Conservation (phyloP, 805 yeast genomes). For the Monosporozyma unispora region DNA sequence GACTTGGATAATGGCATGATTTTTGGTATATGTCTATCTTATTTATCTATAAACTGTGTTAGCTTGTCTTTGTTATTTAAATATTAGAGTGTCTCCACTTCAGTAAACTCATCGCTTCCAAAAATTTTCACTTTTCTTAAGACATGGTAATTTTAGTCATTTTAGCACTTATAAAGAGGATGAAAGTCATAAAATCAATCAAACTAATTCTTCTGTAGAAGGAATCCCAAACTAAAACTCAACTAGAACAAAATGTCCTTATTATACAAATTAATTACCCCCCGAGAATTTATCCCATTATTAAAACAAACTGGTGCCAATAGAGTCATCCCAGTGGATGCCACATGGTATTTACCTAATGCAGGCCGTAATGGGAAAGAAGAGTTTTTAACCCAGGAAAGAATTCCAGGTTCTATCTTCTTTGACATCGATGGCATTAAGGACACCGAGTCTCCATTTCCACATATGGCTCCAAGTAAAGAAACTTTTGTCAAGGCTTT, state of each 20-base stretch:
- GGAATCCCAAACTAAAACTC: no score
- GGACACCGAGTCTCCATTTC: conserved; percentile 53
- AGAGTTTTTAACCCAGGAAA: conserved; percentile 45
- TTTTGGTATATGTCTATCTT: neutral
- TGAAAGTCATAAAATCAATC: no score
- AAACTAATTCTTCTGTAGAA: conserved; percentile 5
- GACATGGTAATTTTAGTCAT: conserved; percentile 9
- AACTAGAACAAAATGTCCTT: neutral
- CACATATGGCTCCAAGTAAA: conserved; percentile 81
- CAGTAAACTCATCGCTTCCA: neutral
- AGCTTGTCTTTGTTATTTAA: neutral
- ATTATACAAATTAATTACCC: conserved; percentile 23
- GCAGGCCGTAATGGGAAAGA: conserved; percentile 47
- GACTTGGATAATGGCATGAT: conserved; percentile 31
- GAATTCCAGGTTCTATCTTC: conserved; percentile 60
- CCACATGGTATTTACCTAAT: conserved; percentile 91
- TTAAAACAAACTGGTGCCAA: conserved; percentile 12
- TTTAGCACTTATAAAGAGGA: neutral
- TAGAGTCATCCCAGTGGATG: conserved; percentile 58
- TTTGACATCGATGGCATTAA: conserved; percentile 71
- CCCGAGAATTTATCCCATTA: conserved; percentile 19
- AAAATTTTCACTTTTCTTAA: neutral
- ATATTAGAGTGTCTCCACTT: neutral
- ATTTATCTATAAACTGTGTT: neutral
- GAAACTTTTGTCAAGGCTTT: conserved; percentile 46